A percentile compares a stretch with the other conserved stretches of the same genome.
Evolutionary conservation across 306 rosid species (phyloP).

Genomic region (Dalbergia cultrata): DNA sequence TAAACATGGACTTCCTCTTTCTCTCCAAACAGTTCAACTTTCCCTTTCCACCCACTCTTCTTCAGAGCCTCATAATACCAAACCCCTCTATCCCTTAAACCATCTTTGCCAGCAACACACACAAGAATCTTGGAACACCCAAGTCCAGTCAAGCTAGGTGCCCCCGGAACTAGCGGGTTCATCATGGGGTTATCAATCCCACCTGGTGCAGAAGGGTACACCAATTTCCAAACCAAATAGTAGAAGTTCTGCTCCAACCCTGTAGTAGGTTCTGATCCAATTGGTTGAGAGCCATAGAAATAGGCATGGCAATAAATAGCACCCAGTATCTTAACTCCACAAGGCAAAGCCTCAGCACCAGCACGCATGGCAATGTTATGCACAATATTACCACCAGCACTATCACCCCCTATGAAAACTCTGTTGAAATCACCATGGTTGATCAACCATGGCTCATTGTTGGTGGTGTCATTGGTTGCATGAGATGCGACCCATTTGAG

Average conservation of each 20-base stretch:
- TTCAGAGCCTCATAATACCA: conserved; percentile 41
- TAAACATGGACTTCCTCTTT: conserved; percentile 43
- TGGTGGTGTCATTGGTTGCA: neutral
- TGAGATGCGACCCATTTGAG: conserved; percentile 56
- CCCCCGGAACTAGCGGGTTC: conserved; percentile 40
- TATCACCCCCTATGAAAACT: conserved; percentile 60
- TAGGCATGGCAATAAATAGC: conserved; percentile 48
- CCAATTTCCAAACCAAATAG: conserved; percentile 41
- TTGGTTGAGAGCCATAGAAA: conserved; percentile 50
- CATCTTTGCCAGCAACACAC: conserved; percentile 49
- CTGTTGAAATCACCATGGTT: conserved; percentile 41
- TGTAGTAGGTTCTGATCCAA: conserved; percentile 27
- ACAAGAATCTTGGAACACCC: conserved; percentile 46
- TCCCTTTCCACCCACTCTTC: conserved; percentile 53
- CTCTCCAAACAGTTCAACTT: conserved; percentile 37
- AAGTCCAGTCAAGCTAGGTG: conserved; percentile 47
- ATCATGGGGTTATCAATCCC: conserved; percentile 48
- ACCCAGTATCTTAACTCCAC: conserved; percentile 44
- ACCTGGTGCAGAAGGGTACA: conserved; percentile 41
- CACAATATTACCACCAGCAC: conserved; percentile 60
- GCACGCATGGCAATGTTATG: conserved; percentile 50
- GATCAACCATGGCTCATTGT: conserved; percentile 52
- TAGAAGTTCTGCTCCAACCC: neutral
- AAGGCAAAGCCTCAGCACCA: conserved; percentile 49
- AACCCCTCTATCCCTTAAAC: conserved; percentile 51